A percentile compares a stretch with the other conserved stretches of the same genome.
Evolutionary conservation across 768 basidiomycete genomes (phyloP).

Genomic region (Phallus indusiatus): DNA sequence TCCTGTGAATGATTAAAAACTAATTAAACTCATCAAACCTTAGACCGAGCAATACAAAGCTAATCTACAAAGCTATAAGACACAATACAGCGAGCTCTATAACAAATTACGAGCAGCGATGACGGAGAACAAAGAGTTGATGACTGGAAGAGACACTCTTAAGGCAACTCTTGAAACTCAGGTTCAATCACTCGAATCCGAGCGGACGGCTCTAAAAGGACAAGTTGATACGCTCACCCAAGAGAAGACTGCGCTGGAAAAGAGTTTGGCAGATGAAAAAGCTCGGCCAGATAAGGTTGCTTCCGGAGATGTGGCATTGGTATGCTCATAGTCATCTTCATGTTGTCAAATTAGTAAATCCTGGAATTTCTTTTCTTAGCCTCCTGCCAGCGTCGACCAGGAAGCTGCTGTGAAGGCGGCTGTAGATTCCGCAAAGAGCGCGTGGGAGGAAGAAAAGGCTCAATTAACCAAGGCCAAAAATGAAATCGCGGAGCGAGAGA

Average conservation of each 20-base stretch:
- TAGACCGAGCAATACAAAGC: conserved; percentile 11
- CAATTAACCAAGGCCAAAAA: conserved; percentile 49
- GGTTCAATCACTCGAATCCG: conserved; percentile 13
- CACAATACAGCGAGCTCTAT: conserved; percentile 6
- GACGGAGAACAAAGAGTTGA: conserved; percentile 12
- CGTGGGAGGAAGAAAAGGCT: conserved; percentile 53
- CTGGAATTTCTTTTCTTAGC: neutral
- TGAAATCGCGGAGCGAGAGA: conserved; percentile 48
- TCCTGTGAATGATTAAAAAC: neutral
- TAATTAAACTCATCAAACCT: neutral
- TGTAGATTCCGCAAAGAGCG: conserved; percentile 25
- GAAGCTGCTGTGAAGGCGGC: conserved; percentile 12
- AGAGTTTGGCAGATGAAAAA: conserved; percentile 29
- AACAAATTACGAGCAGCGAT: conserved; percentile 4
- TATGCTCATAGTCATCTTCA: conserved; percentile 18
- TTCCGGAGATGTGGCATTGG: conserved; percentile 11
- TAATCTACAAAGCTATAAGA: conserved; percentile 8
- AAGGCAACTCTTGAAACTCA: conserved; percentile 9
- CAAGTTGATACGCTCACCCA: conserved; percentile 28
- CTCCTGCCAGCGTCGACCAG: conserved; percentile 4
- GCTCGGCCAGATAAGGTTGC: conserved; percentile 10
- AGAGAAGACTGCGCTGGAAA: conserved; percentile 31
- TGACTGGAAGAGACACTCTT: conserved; percentile 13
- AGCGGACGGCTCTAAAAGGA: conserved; percentile 22
- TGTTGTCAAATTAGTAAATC: conserved; percentile 42